phyloP scores from a whole-genome alignment of 2,329 filamentous ascomycete genomes.

The Sporothrix protearum region DNA sequence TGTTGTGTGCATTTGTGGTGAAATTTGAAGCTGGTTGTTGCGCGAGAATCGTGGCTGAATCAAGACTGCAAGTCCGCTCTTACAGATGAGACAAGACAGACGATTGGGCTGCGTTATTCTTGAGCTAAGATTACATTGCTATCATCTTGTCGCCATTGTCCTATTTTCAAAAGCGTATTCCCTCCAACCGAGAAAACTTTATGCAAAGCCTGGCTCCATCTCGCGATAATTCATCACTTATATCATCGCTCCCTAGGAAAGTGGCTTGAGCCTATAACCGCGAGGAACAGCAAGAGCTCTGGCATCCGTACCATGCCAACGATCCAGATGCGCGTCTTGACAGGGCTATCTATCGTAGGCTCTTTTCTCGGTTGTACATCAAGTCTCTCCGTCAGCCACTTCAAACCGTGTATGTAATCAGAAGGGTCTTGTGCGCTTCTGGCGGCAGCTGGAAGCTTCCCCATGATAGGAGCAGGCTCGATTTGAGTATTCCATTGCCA shows the following conservation, averaged over 20 bases:
- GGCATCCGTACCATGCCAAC: neutral
- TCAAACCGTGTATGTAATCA: neutral
- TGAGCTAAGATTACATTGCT: too few relatives aligned
- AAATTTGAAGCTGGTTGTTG: neutral
- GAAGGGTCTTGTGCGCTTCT: neutral
- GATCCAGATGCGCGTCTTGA: neutral
- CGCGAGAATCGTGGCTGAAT: neutral
- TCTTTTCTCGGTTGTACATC: neutral
- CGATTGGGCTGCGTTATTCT: too few relatives aligned
- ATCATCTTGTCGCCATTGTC: too few relatives aligned
- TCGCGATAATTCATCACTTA: neutral
- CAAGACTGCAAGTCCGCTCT: neutral
- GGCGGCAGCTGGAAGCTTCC: neutral
- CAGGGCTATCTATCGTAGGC: too few relatives aligned
- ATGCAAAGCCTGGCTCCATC: neutral
- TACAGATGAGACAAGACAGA: too few relatives aligned
- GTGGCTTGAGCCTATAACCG: neutral
- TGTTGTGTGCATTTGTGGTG: neutral
- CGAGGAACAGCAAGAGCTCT: neutral
- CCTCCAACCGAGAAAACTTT: neutral
- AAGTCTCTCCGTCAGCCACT: neutral
- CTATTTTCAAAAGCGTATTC: too few relatives aligned
- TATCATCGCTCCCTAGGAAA: neutral
- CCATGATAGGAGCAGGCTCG: neutral
- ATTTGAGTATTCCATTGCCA: neutral